Conservation (phyloP, 2,329 filamentous ascomycete genomes). For the Pyricularia pennisetigena region DNA sequence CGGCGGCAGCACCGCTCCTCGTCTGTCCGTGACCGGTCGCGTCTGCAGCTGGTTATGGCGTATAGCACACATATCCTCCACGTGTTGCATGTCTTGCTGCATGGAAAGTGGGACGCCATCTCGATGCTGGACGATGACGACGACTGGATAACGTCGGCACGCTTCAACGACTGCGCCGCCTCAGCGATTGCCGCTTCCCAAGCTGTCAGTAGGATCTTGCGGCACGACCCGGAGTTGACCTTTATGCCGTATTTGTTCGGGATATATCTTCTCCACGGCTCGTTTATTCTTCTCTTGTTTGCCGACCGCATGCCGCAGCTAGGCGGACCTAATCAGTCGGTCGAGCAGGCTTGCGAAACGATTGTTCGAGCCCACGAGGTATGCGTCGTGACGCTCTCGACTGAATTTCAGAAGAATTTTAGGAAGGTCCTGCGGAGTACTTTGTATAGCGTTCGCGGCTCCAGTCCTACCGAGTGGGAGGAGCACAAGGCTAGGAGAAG, state of each 20-base stretch:
- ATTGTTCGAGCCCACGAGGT: constrained; percentile 41
- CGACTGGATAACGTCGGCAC: constrained; percentile 35
- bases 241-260: constrained; percentile 44
- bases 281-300: constrained; percentile 37
- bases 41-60: constrained; percentile 28
- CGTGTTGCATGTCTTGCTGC: constrained; percentile 35
- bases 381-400: constrained; percentile 37
- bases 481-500: constrained; percentile 34
- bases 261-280: constrained; percentile 40
- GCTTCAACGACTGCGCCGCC: constrained; percentile 33
- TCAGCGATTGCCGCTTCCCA: constrained; percentile 36
- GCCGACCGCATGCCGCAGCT: constrained; percentile 38
- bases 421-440: constrained; percentile 40
- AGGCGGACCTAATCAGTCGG: constrained; percentile 28
- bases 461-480: constrained; percentile 26
- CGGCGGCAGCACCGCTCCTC: constrained; percentile 4
- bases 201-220: constrained; percentile 33
- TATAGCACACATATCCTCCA: constrained; percentile 38
- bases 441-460: constrained; percentile 33
- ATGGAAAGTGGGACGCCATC: constrained; percentile 39
- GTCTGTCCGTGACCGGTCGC: constrained; percentile 16
- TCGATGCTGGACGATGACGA: constrained; percentile 37
- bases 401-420: constrained; percentile 44
- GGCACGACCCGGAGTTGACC: constrained; percentile 35
- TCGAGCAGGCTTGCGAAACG: constrained; percentile 37